Conservation (phyloP, 2,329 filamentous ascomycete genomes). For the Salinomyces thailandicus region DNA sequence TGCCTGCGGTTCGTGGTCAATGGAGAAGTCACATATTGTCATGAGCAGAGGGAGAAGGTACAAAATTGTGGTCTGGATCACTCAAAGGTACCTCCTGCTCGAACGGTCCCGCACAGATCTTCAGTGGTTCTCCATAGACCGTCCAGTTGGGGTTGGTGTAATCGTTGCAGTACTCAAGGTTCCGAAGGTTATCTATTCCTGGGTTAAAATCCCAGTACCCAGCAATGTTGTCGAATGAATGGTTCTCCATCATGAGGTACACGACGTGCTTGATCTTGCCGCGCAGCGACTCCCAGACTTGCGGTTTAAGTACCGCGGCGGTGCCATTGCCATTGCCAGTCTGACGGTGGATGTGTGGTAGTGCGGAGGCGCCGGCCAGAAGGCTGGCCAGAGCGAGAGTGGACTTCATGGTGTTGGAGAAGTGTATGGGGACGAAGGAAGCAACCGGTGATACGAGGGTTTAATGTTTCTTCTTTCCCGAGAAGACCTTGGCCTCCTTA, state of each 20-base stretch:
- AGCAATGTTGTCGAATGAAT: conserved; percentile 32
- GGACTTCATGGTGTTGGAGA: conserved; percentile 6
- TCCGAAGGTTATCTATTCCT: conserved; percentile 26
- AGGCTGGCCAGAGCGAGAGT: conserved; percentile 2
- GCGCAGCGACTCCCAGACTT: conserved; percentile 6
- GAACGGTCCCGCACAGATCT: conserved; percentile 28
- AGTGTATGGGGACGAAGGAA: too few relatives aligned
- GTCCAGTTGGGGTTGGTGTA: conserved; percentile 32
- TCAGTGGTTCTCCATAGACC: conserved; percentile 27
- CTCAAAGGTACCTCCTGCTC: conserved; percentile 28
- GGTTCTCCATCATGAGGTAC: conserved; percentile 31
- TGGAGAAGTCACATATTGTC: neutral
- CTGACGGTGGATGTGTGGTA: conserved; percentile 3
- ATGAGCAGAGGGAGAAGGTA: neutral
- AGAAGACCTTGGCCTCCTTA: too few relatives aligned
- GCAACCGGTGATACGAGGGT: neutral
- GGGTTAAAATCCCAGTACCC: conserved; percentile 29
- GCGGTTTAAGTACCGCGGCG: conserved; percentile 6
- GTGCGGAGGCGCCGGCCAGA: conserved; percentile 4
- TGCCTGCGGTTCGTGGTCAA: too few relatives aligned
- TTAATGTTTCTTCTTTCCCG: too few relatives aligned
- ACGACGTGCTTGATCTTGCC: conserved; percentile 23
- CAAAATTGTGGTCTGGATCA: conserved; percentile 25
- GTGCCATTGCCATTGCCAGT: conserved; percentile 6
- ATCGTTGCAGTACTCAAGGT: conserved; percentile 28